Conservation (phyloP, 345 rosid genomes). For the Brassica napus region DNA sequence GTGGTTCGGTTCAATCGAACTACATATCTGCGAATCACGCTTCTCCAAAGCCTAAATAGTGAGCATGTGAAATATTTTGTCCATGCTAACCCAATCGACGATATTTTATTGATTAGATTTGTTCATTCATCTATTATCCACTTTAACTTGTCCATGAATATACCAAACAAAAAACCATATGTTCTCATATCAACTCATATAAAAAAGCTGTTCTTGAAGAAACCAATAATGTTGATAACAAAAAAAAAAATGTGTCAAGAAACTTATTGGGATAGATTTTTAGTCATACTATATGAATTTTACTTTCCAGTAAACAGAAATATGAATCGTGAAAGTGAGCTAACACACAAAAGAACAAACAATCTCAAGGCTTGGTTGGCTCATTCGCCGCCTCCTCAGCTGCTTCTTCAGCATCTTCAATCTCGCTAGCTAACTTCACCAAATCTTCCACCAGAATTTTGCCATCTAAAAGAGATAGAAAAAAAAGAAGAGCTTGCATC, state of each 20-base stretch:
- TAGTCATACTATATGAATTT: not conserved
- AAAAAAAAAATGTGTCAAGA: not conserved
- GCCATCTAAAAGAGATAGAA: slow-evolving; percentile 53
- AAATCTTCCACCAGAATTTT: slow-evolving; percentile 86
- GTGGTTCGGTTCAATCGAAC: too few relatives aligned
- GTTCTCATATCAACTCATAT: too few relatives aligned
- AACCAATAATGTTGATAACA: not conserved
- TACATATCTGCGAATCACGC: too few relatives aligned
- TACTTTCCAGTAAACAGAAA: not conserved
- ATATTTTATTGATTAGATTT: too few relatives aligned
- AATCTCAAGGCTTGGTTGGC: slow-evolving; percentile 39
- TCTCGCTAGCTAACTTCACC: slow-evolving; percentile 67
- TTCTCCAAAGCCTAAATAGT: too few relatives aligned
- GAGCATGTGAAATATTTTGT: too few relatives aligned
- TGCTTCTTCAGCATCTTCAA: slow-evolving; percentile 50
- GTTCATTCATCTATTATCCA: too few relatives aligned
- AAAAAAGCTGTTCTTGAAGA: not conserved
- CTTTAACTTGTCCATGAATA: too few relatives aligned
- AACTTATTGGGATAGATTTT: not conserved
- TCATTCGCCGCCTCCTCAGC: slow-evolving; percentile 45
- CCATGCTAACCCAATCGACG: too few relatives aligned
- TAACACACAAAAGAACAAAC: not conserved
- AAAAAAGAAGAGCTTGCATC: not conserved
- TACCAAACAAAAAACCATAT: too few relatives aligned
- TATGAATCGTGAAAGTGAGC: not conserved